Percentiles rank a stretch among this genome's conserved stretches.
These are phyloP conservation scores for Waltergamsia citrina DNA, from an alignment of 2,329 filamentous ascomycete genomes.

Conservation along the genomic window DNA sequence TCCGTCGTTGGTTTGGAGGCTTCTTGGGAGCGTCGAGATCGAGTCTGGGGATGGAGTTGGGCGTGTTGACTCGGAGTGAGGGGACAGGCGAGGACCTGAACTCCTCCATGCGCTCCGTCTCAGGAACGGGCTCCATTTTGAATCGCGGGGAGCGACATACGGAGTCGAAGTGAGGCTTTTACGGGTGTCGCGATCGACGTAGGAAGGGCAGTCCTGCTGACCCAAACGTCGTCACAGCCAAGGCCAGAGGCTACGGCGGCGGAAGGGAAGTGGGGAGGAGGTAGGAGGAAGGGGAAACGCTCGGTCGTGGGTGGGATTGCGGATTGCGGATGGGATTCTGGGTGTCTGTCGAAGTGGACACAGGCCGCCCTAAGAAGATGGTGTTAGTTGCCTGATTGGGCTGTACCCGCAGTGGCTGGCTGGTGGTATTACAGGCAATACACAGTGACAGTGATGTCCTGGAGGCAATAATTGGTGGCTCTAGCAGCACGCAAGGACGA, in stretches of 20 bases:
- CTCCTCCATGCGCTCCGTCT: slow-evolving; percentile 59
- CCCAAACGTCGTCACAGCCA: background rate
- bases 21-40: slow-evolving; percentile 34
- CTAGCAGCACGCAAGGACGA: no score
- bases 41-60: slow-evolving; percentile 20
- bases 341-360: no score
- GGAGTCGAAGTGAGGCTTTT: slow-evolving; percentile 1
- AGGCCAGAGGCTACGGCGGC: no score
- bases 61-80: slow-evolving; percentile 37
- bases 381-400: no score
- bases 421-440: no score
- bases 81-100: slow-evolving; percentile 51
- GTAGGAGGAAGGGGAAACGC: no score
- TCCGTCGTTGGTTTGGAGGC: slow-evolving; percentile 44
- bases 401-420: no score
- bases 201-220: slow-evolving; percentile 1
- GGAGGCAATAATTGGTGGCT: no score
- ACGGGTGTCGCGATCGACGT: slow-evolving; percentile 1
- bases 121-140: slow-evolving; percentile 56
- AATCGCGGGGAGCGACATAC: background rate
- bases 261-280: background rate
- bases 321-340: no score
- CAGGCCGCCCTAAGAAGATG: no score
- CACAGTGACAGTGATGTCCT: no score
- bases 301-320: no score